Evolutionary conservation across 306 rosid species (phyloP), one percentile per base, ranked within the genome.

Genomic region (Trifolium repens): DNA sequence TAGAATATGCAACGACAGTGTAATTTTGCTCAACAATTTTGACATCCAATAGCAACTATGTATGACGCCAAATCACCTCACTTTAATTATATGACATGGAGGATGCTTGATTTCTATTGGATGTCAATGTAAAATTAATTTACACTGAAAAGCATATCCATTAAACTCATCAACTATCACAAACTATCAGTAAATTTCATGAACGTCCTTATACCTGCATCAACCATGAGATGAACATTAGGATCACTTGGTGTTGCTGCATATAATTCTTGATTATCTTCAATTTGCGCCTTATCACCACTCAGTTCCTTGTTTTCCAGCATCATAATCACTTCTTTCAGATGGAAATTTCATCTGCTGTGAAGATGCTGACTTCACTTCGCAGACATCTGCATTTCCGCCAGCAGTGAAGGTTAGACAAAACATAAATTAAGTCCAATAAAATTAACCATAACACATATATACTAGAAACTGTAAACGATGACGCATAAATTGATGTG

Each of bases 401-500:
- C n/a, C 10, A 61, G 11, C 69, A 60, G 24, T 46, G 16, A 78
- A 39, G 55, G 65, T 70, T 35, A 9, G 71, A 70, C 26, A 69
- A 9, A 76, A 26, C 4, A 76, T 10, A 42, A 55, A 40, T 2
- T 76, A 46, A 67, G 7, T 40, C 16, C 72, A 24, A 71, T 9
- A 30, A 76, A 55, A 67, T 27, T 59, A 76, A 67, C 44, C 0
- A 44, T 16, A n/a, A n/a, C 40, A 50, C 16, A 14, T 39, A 5
- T 17, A 7, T 9, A 32, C 3, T 14, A 0, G 17, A 54, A 55
- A 24, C 0, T 17, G 14, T 19, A 55, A 55, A 22, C 9, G 12
- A 55, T 17, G 2, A 34, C 37, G 4, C 5, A 5, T 52, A 52
- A 16, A 52, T 7, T 6, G 24, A 52, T 16, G 11, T 7, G 24